Conservation (phyloP, 345 rosid genomes). For the Euphorbia tirucalli region DNA sequence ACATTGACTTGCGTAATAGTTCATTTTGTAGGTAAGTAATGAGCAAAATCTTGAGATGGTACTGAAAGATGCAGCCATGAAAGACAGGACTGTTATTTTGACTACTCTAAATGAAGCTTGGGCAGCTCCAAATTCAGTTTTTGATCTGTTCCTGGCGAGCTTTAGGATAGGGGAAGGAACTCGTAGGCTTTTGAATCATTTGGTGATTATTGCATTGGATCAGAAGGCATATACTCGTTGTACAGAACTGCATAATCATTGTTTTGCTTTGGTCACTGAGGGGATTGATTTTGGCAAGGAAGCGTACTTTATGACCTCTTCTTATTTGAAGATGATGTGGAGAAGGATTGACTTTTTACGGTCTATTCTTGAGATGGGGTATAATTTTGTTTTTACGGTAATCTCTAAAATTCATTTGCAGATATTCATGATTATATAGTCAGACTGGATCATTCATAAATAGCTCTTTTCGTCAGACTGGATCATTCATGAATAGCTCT, state of each 20-base stretch:
- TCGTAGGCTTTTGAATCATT: slow-evolving; percentile 52
- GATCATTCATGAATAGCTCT: neutral
- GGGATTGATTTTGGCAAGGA: slow-evolving; percentile 66
- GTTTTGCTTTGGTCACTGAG: slow-evolving; percentile 64
- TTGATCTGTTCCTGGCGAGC: slow-evolving; percentile 81
- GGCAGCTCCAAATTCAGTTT: slow-evolving; percentile 60
- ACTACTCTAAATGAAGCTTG: slow-evolving; percentile 86
- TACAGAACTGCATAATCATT: slow-evolving; percentile 48
- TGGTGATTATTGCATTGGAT: slow-evolving; percentile 79
- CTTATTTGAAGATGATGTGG: slow-evolving; percentile 95
- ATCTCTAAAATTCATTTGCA: neutral
- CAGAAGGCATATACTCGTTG: slow-evolving; percentile 63
- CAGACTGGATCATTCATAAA: neutral
- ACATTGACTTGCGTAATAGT: neutral
- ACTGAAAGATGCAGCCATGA: slow-evolving; percentile 55
- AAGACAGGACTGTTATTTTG: slow-evolving; percentile 59
- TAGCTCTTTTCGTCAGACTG: neutral
- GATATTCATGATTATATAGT: neutral
- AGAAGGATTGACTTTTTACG: slow-evolving; percentile 73
- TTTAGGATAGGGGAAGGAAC: slow-evolving; percentile 65
- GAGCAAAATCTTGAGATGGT: slow-evolving; percentile 56
- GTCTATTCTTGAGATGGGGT: slow-evolving; percentile 80
- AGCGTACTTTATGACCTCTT: slow-evolving; percentile 80
- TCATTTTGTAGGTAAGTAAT: slow-evolving; percentile 6
- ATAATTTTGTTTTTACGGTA: slow-evolving; percentile 89